Base-by-base conservation (phyloP, 2,329 filamentous ascomycete species). In the Neopestalotiopsis sp. region DNA sequence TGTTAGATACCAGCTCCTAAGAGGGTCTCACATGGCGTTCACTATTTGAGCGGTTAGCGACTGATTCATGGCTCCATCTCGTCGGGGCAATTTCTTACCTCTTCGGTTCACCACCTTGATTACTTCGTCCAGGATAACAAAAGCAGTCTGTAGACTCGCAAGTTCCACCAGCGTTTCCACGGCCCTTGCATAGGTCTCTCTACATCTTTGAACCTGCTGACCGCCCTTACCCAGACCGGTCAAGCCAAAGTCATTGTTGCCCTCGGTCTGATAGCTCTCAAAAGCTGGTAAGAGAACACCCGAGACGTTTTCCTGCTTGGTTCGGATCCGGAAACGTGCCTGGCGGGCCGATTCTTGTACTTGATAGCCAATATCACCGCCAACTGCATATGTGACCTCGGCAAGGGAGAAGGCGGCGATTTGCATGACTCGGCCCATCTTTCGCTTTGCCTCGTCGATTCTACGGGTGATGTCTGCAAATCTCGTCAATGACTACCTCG, bases 361-460 rank as follows among this genome's bases (percentile, higher is more conserved):
- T 84, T 99, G 96, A 83, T 97, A 99, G 71, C 92, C 93, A 76
- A 99, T 97, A 77, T 97, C 93, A 76, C 95, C 94, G 71, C 96
- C 96, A 34, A 98, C 94, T 32, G 96, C 96, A 78, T 99, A 99
- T 63, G 94, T 97, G 68, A 99, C 96, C 84, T 98, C 96, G 70
- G 96, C 96, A 20, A 99, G 88, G 58, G 95, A 98, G 84, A 99
- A 98, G 61, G 96, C 95, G 56, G 96, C 96, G 78, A 99, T 97
- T 82, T 98, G 95, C 96, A 99, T 99, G 49, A 99, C 96, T 42
- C 95, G 90, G 69, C 96, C 96, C 95, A 99, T 99, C 86, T 99
- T 99, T 76, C 95, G 93, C 84, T 99, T 99, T 57, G 96, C 96
- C 82, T 99, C 96, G 84, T 99, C 95, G 82, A 99, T 99, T 78